Conservation (phyloP, 2,329 filamentous ascomycete genomes). For the Clarireedia hainanense region DNA sequence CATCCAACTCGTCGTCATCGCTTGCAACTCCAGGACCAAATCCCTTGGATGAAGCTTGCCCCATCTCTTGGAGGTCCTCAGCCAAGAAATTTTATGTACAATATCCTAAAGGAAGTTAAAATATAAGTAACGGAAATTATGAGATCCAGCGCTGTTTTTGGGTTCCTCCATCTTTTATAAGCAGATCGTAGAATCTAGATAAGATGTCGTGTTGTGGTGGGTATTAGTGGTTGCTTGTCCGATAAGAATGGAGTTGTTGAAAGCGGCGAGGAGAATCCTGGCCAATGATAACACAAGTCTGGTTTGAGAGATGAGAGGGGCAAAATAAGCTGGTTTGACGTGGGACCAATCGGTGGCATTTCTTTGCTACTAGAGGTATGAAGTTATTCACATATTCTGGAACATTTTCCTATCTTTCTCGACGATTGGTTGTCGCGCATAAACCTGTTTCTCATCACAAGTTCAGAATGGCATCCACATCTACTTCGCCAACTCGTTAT, state of each 20-base stretch:
- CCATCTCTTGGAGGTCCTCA: background rate
- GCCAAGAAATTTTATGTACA: background rate
- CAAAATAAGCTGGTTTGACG: no score
- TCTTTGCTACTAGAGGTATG: background rate
- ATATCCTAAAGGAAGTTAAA: background rate
- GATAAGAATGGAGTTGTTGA: background rate
- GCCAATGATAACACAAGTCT: background rate
- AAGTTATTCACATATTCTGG: background rate
- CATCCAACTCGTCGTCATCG: background rate
- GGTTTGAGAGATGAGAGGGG: no score
- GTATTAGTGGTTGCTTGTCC: background rate
- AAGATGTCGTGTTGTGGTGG: background rate
- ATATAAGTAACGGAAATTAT: background rate
- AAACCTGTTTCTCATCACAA: background rate
- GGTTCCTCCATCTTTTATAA: background rate
- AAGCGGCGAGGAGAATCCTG: background rate
- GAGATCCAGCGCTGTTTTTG: slow-evolving; percentile 5
- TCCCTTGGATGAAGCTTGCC: slow-evolving; percentile 1
- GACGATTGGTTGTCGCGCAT: background rate
- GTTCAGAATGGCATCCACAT: background rate
- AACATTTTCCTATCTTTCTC: background rate
- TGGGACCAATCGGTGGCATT: background rate
- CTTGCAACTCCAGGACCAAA: background rate
- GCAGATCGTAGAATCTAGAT: background rate
- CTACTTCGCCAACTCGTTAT: slow-evolving; percentile 18